Conservation (phyloP, 768 basidiomycete genomes). For the Tricholoma matsutake region DNA sequence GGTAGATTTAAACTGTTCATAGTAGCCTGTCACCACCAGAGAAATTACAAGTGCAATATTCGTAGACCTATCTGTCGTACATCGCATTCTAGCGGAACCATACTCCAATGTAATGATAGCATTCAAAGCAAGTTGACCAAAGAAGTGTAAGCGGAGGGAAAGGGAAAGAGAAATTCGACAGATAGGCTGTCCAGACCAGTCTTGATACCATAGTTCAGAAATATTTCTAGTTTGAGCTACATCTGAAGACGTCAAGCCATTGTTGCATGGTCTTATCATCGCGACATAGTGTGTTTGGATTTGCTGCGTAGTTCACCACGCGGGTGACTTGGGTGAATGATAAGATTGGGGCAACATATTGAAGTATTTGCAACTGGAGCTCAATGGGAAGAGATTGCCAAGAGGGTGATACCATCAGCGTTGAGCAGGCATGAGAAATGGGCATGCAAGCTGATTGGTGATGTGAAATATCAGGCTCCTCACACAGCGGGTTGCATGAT, state of each 20-base stretch:
- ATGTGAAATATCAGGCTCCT: neutral
- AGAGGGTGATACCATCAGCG: neutral
- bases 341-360: neutral
- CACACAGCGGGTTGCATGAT: neutral
- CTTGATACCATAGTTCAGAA: no score
- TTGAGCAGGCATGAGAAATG: neutral
- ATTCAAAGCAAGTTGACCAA: no score
- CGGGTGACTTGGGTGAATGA: neutral
- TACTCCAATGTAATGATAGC: no score
- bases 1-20: no score
- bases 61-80: no score
- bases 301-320: neutral
- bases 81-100: no score
- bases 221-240: neutral
- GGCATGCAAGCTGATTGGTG: neutral
- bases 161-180: neutral
- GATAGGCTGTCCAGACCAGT: neutral
- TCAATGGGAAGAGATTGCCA: neutral
- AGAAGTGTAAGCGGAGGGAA: neutral
- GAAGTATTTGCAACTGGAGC: neutral
- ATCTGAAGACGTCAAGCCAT: neutral
- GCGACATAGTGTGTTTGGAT: neutral
- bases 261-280: neutral
- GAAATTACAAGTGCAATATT: no score
- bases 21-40: no score